Conservation (phyloP, 2,329 filamentous ascomycete species). For the Sporothrix mexicana region DNA sequence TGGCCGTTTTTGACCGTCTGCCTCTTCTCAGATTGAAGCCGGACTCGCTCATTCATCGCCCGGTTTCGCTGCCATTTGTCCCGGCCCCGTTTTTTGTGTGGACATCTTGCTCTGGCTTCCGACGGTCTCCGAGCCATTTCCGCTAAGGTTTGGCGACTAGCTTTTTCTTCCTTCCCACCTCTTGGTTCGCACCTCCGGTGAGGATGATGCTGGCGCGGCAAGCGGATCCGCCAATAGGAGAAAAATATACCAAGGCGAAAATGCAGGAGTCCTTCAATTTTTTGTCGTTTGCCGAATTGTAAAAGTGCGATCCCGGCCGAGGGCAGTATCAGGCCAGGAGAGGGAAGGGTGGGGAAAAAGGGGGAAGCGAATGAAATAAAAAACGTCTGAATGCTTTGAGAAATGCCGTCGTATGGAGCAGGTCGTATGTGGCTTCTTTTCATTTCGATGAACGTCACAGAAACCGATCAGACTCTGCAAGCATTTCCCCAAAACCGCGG, state of each 20-base stretch:
- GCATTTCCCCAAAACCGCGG: neutral
- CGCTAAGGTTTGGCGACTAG: neutral
- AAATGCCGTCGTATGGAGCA: neutral
- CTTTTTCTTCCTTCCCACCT: neutral
- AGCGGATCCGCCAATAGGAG: neutral
- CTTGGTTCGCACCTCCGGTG: neutral
- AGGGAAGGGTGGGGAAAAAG: neutral
- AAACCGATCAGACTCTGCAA: neutral
- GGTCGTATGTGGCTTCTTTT: neutral
- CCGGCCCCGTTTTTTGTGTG: neutral
- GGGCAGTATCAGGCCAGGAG: neutral
- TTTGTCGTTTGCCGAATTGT: conserved; percentile 4
- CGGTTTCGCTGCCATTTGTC: neutral
- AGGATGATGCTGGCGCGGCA: neutral
- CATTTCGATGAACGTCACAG: neutral
- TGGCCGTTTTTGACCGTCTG: too few species aligned
- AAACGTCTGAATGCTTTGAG: conserved; percentile 2
- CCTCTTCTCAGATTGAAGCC: neutral
- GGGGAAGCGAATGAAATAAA: neutral
- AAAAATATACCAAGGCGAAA: neutral
- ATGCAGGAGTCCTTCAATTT: neutral
- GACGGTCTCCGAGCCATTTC: conserved; percentile 27
- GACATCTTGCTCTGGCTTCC: neutral
- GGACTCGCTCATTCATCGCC: neutral
- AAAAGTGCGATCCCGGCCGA: conserved; percentile 10